Evolutionary conservation across 305 asterid genomes (phyloP).

Genomic region (Striga hermonthica): DNA sequence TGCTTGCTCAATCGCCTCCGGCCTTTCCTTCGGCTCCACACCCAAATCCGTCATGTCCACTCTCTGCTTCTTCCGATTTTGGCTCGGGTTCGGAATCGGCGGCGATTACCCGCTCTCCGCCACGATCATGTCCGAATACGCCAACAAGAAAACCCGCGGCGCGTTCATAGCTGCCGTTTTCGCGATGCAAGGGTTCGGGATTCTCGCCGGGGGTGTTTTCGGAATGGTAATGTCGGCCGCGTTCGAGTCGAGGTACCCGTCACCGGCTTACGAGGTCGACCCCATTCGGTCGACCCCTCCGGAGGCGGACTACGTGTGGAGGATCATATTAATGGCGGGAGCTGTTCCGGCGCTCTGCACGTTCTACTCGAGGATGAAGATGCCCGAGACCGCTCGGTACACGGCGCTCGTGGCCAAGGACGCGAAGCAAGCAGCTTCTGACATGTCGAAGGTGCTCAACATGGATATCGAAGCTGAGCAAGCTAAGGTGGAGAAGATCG

Average conservation of each 20-base stretch:
- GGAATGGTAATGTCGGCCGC: conserved; percentile 36
- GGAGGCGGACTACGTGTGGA: conserved; percentile 47
- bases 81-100: conserved; percentile 57
- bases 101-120: conserved; percentile 58
- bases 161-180: conserved; percentile 55
- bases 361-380: conserved; percentile 48
- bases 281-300: conserved; percentile 39
- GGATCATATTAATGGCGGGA: conserved; percentile 48
- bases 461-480: conserved; percentile 38
- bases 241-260: conserved; percentile 32
- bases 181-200: conserved; percentile 57
- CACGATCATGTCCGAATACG: conserved; percentile 57
- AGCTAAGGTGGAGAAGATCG: conserved; percentile 3
- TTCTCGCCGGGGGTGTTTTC: conserved; percentile 40
- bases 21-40: conserved; percentile 41
- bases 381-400: conserved; percentile 61
- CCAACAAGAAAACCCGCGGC: conserved; percentile 50
- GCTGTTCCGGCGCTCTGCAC: conserved; percentile 46
- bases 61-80: conserved; percentile 50
- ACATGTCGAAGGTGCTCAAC: conserved; percentile 48
- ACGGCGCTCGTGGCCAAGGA: conserved; percentile 53
- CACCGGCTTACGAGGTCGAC: conserved; percentile 40
- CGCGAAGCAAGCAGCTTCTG: conserved; percentile 42
- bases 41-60: conserved; percentile 42
- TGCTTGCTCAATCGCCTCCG: conserved; percentile 42